These are phyloP conservation scores for Fusarium denticulatum DNA, from an alignment of 2,329 filamentous ascomycete genomes.

Conservation along the genomic window DNA sequence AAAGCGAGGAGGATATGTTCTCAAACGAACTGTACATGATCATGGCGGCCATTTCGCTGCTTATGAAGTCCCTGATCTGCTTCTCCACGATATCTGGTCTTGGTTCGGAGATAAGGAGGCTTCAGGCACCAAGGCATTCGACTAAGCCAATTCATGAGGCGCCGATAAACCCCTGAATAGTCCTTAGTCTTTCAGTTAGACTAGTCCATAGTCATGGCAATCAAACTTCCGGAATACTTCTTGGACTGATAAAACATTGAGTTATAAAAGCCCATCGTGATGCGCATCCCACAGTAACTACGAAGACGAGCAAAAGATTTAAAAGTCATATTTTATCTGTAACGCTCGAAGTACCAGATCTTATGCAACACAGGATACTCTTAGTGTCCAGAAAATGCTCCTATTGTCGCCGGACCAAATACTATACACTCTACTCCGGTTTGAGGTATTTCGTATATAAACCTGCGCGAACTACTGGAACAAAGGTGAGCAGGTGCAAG, in stretches of 20 bases:
- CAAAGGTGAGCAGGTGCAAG: accelerated
- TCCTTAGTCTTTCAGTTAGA: accelerated
- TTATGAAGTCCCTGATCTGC: background rate
- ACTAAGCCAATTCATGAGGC: background rate
- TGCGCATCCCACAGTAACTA: background rate
- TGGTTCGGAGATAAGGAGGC: background rate
- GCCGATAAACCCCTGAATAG: accelerated
- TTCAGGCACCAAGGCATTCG: background rate
- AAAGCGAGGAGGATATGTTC: background rate
- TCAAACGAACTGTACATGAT: background rate
- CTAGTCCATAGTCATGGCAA: accelerated
- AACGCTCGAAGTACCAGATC: accelerated
- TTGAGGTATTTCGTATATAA: background rate
- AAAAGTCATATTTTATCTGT: too few species aligned
- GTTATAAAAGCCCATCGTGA: accelerated
- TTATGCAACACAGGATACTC: accelerated
- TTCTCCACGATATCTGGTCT: background rate
- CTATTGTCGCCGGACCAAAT: accelerated
- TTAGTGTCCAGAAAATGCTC: too few species aligned
- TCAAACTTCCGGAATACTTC: too few species aligned
- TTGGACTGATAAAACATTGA: accelerated
- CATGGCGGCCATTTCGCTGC: background rate
- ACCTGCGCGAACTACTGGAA: background rate
- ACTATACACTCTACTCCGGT: background rate
- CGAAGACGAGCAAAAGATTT: too few species aligned